Percentiles rank a stretch among this genome's conserved stretches.
Conservation (phyloP, 2,329 filamentous ascomycete genomes). For the Colletotrichum aenigma region DNA sequence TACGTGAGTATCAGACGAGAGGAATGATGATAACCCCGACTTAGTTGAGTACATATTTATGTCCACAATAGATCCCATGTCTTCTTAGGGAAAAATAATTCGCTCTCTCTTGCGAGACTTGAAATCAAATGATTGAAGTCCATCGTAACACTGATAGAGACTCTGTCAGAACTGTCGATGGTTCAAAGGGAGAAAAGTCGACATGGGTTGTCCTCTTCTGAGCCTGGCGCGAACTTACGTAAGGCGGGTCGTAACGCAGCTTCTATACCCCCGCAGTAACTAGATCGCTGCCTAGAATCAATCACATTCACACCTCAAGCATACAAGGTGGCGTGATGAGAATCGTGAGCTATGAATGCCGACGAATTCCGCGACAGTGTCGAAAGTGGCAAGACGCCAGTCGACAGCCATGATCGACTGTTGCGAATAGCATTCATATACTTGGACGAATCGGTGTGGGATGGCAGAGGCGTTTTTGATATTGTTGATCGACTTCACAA, state of each 20-base stretch:
- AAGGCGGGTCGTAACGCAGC: not conserved
- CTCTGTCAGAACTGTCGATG: not conserved
- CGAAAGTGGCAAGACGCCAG: not conserved
- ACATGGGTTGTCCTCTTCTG: not conserved
- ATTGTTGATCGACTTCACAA: slow-evolving; percentile 14
- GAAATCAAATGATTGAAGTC: not conserved
- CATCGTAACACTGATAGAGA: not conserved
- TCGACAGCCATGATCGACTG: slow-evolving; percentile 1
- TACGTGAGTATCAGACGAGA: not conserved
- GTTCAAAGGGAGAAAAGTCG: not conserved
- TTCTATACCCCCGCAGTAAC: not conserved
- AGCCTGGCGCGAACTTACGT: not conserved
- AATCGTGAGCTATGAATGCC: not conserved
- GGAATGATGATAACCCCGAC: not conserved
- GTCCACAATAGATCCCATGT: not conserved
- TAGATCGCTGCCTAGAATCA: not conserved
- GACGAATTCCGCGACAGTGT: not conserved
- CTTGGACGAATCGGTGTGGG: not conserved
- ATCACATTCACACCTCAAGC: not conserved
- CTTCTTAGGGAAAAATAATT: not conserved
- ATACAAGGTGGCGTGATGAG: not conserved
- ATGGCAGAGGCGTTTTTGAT: slow-evolving; percentile 1
- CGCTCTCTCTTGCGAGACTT: not conserved
- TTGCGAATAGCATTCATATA: slow-evolving; percentile 20
- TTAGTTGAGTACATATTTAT: not conserved